These are phyloP conservation scores for Ustilago xerochloae DNA, from an alignment of 1,284 basidiomycete genomes.

Conservation along the genomic window DNA sequence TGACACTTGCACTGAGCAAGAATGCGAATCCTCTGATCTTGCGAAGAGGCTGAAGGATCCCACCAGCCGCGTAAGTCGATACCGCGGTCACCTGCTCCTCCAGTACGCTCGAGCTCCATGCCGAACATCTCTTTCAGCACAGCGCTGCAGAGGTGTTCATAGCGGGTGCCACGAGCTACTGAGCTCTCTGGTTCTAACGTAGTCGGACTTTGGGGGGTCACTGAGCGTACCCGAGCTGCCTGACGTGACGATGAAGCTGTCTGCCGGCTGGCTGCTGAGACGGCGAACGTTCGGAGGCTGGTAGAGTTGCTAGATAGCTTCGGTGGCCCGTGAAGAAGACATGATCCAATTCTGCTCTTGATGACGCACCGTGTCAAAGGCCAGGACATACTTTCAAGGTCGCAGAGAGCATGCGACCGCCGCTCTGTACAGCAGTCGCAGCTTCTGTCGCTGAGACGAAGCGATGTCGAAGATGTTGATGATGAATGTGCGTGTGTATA, in stretches of 20 bases:
- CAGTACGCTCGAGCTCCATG: constrained; percentile 79
- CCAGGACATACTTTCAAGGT: background rate
- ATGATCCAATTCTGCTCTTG: background rate
- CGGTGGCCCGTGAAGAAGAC: background rate
- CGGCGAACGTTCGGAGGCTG: background rate
- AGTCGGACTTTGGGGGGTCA: background rate
- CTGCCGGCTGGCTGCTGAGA: background rate
- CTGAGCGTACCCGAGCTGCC: background rate
- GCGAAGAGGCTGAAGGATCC: constrained; percentile 77
- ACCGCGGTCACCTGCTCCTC: constrained; percentile 84
- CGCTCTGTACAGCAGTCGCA: background rate
- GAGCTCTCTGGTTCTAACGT: constrained; percentile 51
- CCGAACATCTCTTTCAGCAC: constrained; percentile 77
- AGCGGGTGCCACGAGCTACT: constrained; percentile 77
- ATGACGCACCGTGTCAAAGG: background rate
- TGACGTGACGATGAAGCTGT: background rate
- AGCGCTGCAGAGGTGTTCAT: constrained; percentile 77
- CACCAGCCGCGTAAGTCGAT: constrained; percentile 92
- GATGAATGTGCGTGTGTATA: too few relatives aligned
- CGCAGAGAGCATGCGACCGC: background rate
- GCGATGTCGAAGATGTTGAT: background rate
- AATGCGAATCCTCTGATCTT: constrained; percentile 79
- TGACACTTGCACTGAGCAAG: constrained; percentile 83
- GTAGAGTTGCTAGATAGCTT: background rate
- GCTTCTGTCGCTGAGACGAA: background rate